Percentiles rank a stretch among this genome's conserved stretches.
Evolutionary conservation across 2,329 filamentous ascomycete species (phyloP).

Genomic region (Neofusicoccum sp.): DNA sequence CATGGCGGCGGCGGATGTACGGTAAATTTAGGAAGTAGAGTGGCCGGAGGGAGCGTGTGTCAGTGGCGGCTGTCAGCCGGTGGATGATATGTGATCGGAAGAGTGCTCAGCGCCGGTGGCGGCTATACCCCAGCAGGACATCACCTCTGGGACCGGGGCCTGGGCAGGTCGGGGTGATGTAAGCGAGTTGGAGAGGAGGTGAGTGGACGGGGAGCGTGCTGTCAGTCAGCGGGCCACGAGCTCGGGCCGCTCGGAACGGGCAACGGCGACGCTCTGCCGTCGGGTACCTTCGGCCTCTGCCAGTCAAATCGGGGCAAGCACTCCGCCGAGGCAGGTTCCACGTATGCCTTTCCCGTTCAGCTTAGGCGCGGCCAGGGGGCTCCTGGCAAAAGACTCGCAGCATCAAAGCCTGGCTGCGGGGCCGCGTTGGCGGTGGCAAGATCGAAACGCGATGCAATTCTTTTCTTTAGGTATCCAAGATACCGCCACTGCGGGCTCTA

Average conservation of each 20-base stretch:
- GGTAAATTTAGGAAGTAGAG: background rate
- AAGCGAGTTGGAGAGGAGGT: background rate
- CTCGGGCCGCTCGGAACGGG: too few species aligned
- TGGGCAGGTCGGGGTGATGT: conserved; percentile 7
- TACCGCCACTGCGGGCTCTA: background rate
- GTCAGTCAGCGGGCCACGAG: background rate
- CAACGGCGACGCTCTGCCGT: too few species aligned
- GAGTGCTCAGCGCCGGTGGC: background rate
- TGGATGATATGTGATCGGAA: background rate
- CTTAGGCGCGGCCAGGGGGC: too few species aligned
- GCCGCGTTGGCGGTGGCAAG: background rate
- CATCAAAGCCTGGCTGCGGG: too few species aligned
- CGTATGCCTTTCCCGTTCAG: too few species aligned
- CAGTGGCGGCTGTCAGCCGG: background rate
- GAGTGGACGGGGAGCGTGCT: background rate
- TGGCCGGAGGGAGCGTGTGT: background rate
- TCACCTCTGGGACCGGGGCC: background rate
- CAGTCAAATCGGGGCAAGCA: too few species aligned
- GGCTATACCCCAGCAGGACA: background rate
- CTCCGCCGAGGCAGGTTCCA: too few species aligned
- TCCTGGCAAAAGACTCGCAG: too few species aligned
- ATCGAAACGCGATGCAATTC: conserved; percentile 4
- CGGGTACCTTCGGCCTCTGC: too few species aligned
- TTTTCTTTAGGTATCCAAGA: conserved; percentile 13
- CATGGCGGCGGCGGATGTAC: background rate